Conservation (phyloP, 176 grass and related monocot genomes). For the Cenchrus fungigraminus region DNA sequence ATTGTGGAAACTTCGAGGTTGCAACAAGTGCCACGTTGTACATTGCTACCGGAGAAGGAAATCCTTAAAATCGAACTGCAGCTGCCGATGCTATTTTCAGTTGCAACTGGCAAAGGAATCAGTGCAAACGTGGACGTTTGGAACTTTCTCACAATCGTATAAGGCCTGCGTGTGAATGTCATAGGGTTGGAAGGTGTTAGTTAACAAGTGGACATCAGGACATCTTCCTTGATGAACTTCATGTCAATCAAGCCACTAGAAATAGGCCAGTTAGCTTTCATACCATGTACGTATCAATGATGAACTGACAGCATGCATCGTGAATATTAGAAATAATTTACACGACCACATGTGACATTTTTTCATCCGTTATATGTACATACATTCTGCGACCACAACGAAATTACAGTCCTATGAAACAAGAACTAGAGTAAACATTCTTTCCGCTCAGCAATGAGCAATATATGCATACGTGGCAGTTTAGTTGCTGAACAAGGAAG, state of each 20-base stretch:
- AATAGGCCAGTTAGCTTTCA: background rate
- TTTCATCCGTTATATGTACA: background rate
- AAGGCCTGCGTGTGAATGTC: background rate
- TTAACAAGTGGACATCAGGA: background rate
- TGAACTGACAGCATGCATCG: background rate
- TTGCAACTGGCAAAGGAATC: no score
- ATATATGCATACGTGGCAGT: background rate
- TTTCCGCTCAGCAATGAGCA: background rate
- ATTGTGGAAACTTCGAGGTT: background rate
- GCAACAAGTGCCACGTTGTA: background rate
- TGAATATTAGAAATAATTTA: background rate
- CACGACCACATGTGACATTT: background rate
- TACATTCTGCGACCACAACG: background rate
- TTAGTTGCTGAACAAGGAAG: background rate
- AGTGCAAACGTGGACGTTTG: background rate
- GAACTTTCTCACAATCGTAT: background rate
- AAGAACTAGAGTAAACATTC: background rate
- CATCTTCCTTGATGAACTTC: background rate
- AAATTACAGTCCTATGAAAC: background rate
- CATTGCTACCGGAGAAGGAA: background rate
- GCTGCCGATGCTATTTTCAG: no score
- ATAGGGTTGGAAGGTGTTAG: slow-evolving; percentile 1
- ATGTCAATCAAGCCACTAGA: background rate
- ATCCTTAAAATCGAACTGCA: background rate
- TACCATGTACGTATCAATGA: background rate